A percentile compares a stretch with the other conserved stretches of the same genome.
Conservation (phyloP, 2,329 filamentous ascomycete species). For the Cephalotrichum gorgonifer region DNA sequence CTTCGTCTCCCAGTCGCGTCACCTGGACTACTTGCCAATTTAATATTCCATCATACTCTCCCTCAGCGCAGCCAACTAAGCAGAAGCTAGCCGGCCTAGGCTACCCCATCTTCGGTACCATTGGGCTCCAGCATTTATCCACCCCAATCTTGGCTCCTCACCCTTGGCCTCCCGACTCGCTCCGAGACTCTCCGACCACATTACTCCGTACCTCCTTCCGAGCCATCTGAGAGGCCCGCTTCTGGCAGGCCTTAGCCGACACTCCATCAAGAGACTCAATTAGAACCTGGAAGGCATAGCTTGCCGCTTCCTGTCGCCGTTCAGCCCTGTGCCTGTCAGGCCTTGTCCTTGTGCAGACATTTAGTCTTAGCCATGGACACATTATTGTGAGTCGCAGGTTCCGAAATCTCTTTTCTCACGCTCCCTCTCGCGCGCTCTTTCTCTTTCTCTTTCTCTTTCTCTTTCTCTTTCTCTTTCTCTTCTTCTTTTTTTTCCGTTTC, state of each 20-base stretch:
- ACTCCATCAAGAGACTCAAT: background rate
- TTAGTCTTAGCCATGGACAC: conserved; percentile 9
- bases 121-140: no score
- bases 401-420: background rate
- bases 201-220: background rate
- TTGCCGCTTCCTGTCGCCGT: background rate
- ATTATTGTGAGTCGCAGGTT: conserved; percentile 9
- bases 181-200: background rate
- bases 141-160: no score
- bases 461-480: background rate
- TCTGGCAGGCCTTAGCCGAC: background rate
- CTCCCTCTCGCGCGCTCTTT: background rate
- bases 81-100: background rate
- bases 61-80: background rate
- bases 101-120: background rate
- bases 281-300: background rate
- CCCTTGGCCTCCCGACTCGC: background rate
- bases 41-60: no score
- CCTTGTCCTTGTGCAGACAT: background rate
- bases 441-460: background rate
- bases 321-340: background rate
- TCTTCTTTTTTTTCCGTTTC: background rate
- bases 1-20: no score
- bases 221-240: background rate
- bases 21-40: background rate